phyloP scores from a whole-genome alignment of 805 yeast species.

The Dipodascus geniculatus region DNA sequence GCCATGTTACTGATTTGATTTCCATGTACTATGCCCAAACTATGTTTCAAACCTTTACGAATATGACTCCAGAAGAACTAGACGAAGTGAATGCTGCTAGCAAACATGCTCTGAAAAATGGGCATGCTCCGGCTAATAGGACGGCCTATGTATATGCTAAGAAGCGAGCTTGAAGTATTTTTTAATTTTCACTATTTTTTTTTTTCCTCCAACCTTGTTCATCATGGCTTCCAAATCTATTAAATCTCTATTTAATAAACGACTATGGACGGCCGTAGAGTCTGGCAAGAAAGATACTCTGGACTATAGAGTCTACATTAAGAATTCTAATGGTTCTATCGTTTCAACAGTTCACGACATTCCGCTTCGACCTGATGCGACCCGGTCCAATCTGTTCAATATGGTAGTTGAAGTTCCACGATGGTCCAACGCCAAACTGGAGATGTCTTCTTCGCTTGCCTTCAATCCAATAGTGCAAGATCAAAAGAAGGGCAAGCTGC shows the following conservation, averaged over 20 bases:
- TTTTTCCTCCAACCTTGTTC: no score
- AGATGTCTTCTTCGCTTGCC: conserved; percentile 43
- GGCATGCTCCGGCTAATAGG: conserved; percentile 9
- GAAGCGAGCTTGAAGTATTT: conserved; percentile 7
- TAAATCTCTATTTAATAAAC: no score
- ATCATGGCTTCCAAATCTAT: no score
- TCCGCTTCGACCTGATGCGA: conserved; percentile 72
- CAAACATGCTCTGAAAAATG: conserved; percentile 3
- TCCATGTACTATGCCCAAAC: conserved; percentile 18
- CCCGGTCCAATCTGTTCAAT: conserved; percentile 52
- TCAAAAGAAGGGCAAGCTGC: conserved; percentile 56
- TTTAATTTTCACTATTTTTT: no score
- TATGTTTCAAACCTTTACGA: conserved; percentile 26
- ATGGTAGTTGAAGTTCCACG: conserved; percentile 91
- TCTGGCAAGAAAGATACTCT: conserved; percentile 71
- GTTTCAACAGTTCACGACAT: conserved; percentile 79
- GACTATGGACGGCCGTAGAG: conserved; percentile 1
- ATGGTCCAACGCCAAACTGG: conserved; percentile 79
- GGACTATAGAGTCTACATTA: conserved; percentile 71
- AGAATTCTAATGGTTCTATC: conserved; percentile 45
- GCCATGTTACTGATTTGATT: conserved; percentile 22
- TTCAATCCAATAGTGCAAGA: conserved; percentile 80
- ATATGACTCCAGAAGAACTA: conserved; percentile 14
- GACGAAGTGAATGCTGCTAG: conserved; percentile 7
- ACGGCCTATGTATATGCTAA: conserved; percentile 10